Evolutionary conservation across 805 yeast species (phyloP).

Genomic region (Hyphopichia homilentoma): DNA sequence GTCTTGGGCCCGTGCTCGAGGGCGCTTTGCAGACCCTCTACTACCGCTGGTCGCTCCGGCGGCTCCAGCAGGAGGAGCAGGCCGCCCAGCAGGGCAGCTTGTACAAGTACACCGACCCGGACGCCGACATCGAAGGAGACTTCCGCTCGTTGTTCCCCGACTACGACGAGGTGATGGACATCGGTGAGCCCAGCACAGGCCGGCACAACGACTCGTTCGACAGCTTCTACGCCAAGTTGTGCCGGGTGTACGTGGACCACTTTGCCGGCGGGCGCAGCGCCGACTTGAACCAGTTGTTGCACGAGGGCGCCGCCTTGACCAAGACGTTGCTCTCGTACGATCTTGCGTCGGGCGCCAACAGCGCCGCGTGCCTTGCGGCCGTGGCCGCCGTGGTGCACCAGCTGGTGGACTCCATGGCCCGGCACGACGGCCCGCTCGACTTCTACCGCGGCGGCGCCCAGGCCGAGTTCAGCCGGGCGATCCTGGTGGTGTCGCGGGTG

Average conservation of each 20-base stretch:
- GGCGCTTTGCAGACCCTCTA: constrained; percentile 59
- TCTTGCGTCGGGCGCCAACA: constrained; percentile 9
- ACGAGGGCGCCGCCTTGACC: constrained; percentile 32
- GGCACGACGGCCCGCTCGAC: constrained; percentile 28
- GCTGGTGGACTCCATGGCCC: constrained; percentile 13
- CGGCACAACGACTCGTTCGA: constrained; percentile 31
- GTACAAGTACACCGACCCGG: constrained; percentile 61
- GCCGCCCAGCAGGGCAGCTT: constrained; percentile 57
- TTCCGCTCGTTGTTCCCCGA: constrained; percentile 83
- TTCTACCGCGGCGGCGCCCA: constrained; percentile 64
- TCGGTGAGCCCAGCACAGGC: constrained; percentile 14
- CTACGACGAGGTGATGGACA: constrained; percentile 61
- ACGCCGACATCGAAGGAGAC: constrained; percentile 72
- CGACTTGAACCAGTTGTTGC: constrained; percentile 25
- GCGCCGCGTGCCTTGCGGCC: constrained; percentile 17
- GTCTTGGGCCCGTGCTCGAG: constrained; percentile 26
- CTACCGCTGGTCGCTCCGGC: constrained; percentile 77
- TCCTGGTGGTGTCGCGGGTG: constrained; percentile 36
- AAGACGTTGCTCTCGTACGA: constrained; percentile 9
- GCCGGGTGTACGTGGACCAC: constrained; percentile 43
- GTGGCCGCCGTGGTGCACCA: constrained; percentile 11
- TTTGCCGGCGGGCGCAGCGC: constrained; percentile 23
- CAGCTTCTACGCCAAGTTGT: constrained; percentile 46
- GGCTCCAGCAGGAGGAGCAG: constrained; percentile 62
- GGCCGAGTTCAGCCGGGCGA: constrained; percentile 59